These are phyloP conservation scores for Ministeria vibrans DNA, from an alignment of 78 protist species.

Conservation along the genomic window DNA sequence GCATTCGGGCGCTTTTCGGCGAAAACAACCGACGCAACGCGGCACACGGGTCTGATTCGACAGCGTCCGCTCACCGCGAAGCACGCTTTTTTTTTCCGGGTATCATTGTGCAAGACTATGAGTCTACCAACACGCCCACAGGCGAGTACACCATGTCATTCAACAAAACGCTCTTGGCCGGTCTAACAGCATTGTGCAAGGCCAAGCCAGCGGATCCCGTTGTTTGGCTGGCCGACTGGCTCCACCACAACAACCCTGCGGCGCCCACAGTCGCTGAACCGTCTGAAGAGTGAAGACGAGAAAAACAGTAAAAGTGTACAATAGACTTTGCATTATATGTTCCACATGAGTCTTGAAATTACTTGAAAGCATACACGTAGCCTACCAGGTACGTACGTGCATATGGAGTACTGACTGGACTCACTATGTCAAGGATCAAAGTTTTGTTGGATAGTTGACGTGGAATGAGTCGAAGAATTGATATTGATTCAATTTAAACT, in stretches of 20 bases:
- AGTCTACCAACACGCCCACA: background rate
- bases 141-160: background rate
- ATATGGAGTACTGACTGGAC: no score
- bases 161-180: background rate
- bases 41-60: constrained; percentile 38
- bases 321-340: no score
- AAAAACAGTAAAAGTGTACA: no score
- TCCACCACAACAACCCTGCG: constrained; percentile 28
- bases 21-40: constrained; percentile 23
- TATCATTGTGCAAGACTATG: background rate
- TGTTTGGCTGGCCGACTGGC: constrained; percentile 28
- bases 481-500: no score
- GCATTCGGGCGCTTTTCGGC: constrained; percentile 39
- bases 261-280: constrained; percentile 12
- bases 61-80: constrained; percentile 18
- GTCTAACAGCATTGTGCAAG: background rate
- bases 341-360: no score
- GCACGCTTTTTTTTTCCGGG: constrained; percentile 20
- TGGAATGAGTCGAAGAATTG: no score
- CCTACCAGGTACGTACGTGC: no score
- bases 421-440: no score
- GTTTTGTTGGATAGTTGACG: no score
- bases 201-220: constrained; percentile 13
- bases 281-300: background rate
- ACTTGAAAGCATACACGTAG: no score